phyloP scores from a whole-genome alignment of 352 stramenopile species.

The Globisporangium emineosum region DNA sequence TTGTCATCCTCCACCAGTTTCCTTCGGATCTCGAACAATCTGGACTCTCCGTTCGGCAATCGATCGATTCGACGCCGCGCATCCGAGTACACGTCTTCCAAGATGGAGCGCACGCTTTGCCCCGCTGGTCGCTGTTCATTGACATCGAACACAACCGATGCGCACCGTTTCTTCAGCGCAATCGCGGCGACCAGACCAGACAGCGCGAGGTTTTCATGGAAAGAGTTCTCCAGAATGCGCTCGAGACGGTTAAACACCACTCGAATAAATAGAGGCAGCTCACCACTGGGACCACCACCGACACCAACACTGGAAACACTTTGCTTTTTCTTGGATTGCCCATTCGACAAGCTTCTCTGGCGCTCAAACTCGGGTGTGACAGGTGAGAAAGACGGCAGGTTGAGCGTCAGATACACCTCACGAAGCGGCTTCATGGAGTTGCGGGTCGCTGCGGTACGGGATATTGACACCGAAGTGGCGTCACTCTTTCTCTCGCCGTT shows the following conservation, averaged over 20 bases:
- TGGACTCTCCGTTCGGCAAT: slow-evolving; percentile 44
- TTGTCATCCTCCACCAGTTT: slow-evolving; percentile 72
- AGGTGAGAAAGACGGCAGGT: slow-evolving; percentile 65
- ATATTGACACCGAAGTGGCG: slow-evolving; percentile 23
- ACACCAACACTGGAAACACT: slow-evolving; percentile 9
- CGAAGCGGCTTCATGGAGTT: slow-evolving; percentile 67
- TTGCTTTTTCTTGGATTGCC: slow-evolving; percentile 2
- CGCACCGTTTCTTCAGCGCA: slow-evolving; percentile 57
- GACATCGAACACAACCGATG: slow-evolving; percentile 51
- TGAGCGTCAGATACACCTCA: slow-evolving; percentile 65
- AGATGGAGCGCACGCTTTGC: slow-evolving; percentile 64
- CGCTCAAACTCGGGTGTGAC: slow-evolving; percentile 27
- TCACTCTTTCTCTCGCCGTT: background rate
- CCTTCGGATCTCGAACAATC: slow-evolving; percentile 51
- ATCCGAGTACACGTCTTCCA: slow-evolving; percentile 78
- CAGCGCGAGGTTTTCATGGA: slow-evolving; percentile 79
- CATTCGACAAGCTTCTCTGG: slow-evolving; percentile 9
- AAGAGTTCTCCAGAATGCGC: slow-evolving; percentile 75
- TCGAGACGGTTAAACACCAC: slow-evolving; percentile 76
- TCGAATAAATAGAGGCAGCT: slow-evolving; percentile 57
- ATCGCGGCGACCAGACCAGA: slow-evolving; percentile 76
- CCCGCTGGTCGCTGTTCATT: slow-evolving; percentile 33
- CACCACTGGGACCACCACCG: background rate
- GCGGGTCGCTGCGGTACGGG: slow-evolving; percentile 49
- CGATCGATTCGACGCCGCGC: slow-evolving; percentile 56